These are phyloP conservation scores for Colletotrichum lini DNA, from an alignment of 2,329 filamentous ascomycete species.

Conservation along the genomic window DNA sequence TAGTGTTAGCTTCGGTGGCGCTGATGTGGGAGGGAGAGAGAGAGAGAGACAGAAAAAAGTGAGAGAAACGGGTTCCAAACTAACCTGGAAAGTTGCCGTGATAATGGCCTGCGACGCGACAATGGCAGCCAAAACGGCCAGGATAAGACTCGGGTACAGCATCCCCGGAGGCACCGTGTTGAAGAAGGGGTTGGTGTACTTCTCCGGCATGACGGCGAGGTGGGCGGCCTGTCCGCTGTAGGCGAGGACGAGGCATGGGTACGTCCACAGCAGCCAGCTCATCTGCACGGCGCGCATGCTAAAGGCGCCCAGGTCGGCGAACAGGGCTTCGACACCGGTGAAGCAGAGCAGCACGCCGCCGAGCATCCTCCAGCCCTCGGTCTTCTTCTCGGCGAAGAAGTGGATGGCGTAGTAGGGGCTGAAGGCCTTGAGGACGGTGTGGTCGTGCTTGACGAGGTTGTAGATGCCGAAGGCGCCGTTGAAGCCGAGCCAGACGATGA, in stretches of 20 bases:
- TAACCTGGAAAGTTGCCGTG: conserved; percentile 78
- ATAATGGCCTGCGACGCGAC: conserved; percentile 86
- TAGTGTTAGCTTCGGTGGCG: not conserved
- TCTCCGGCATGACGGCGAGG: conserved; percentile 68
- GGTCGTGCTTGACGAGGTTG: conserved; percentile 67
- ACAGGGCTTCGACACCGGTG: conserved; percentile 84
- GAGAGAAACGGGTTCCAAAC: not conserved
- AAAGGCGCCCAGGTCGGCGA: conserved; percentile 84
- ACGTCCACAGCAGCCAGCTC: conserved; percentile 78
- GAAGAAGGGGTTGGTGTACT: conserved; percentile 82
- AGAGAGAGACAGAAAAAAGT: no score
- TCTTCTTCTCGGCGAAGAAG: conserved; percentile 72
- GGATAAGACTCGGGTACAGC: conserved; percentile 76
- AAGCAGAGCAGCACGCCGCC: conserved; percentile 83
- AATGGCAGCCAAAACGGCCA: conserved; percentile 79
- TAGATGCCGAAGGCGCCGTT: conserved; percentile 76
- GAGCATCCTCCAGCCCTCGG: conserved; percentile 74
- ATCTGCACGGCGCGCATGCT: conserved; percentile 78
- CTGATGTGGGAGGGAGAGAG: no score
- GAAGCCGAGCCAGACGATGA: conserved; percentile 77
- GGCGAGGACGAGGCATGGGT: conserved; percentile 75
- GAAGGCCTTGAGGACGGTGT: conserved; percentile 70
- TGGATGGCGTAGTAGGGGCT: conserved; percentile 72
- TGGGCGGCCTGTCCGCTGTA: conserved; percentile 84
- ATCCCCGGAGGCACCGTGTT: conserved; percentile 77